Evolutionary conservation across 805 yeast species (phyloP).

Genomic region (Clavispora phyllophila): DNA sequence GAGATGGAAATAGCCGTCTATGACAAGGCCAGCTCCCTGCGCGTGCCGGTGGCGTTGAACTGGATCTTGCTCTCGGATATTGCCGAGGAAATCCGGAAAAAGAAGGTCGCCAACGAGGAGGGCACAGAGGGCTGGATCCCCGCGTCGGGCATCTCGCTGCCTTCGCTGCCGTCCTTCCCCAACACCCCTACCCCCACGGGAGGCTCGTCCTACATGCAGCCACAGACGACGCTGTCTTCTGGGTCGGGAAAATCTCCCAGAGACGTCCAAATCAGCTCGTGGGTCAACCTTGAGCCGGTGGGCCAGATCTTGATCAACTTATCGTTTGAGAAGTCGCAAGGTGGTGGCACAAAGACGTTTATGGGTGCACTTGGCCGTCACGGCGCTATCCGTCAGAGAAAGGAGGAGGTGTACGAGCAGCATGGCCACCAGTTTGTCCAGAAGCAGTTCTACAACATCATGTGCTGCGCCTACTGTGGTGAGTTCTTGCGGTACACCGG

Average conservation of each 20-base stretch:
- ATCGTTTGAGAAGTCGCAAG: constrained; percentile 65
- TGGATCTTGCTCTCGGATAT: constrained; percentile 91
- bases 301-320: constrained; percentile 81
- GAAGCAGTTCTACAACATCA: constrained; percentile 89
- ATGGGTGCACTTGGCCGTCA: constrained; percentile 67
- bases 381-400: constrained; percentile 94
- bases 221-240: neutral
- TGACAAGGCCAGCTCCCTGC: constrained; percentile 64
- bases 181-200: neutral
- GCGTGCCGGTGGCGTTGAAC: constrained; percentile 83
- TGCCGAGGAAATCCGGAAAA: constrained; percentile 90
- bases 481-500: constrained; percentile 89
- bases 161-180: neutral
- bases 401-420: constrained; percentile 85
- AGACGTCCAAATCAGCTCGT: constrained; percentile 55
- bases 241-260: constrained; percentile 6
- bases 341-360: constrained; percentile 31
- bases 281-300: constrained; percentile 91
- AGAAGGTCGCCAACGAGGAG: constrained; percentile 64
- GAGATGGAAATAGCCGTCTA: constrained; percentile 86
- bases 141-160: constrained; percentile 52
- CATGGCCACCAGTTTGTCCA: constrained; percentile 97
- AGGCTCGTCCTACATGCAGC: neutral
- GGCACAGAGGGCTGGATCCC: constrained; percentile 83
- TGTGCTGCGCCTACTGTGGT: constrained; percentile 97